Evolutionary conservation across 208 protist species (phyloP).

Genomic region (Histomonas meleagridis): DNA sequence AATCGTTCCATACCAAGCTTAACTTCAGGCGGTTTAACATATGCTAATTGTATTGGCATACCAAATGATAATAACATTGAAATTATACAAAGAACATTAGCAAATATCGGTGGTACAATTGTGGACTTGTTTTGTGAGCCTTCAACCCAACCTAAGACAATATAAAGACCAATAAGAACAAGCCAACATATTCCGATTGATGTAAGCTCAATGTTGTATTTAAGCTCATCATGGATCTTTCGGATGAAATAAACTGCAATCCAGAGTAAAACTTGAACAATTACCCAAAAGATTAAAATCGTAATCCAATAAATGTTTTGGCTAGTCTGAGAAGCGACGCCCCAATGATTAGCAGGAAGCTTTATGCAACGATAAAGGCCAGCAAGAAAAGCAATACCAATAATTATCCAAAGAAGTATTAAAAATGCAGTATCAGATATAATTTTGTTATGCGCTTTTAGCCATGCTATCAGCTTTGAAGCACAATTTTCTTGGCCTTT

Average conservation of each 20-base stretch:
- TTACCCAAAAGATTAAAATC: not conserved
- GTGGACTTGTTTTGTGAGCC: too few species aligned
- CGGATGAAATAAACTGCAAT: not conserved
- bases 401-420: not conserved
- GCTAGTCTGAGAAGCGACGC: not conserved
- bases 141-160: not conserved
- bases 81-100: not conserved
- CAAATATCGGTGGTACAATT: not conserved
- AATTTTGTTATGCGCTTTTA: not conserved
- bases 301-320: not conserved
- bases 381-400: not conserved
- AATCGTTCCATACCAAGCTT: not conserved
- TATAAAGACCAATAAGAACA: not conserved
- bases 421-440: not conserved
- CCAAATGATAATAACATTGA: constrained; percentile 14
- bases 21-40: not conserved
- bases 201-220: not conserved
- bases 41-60: not conserved
- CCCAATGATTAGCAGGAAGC: not conserved
- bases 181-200: not conserved
- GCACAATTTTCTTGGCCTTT: not conserved
- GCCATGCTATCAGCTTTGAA: not conserved
- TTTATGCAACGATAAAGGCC: not conserved
- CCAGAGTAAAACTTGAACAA: not conserved
- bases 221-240: not conserved